These are phyloP conservation scores for Echria macrotheca DNA, from an alignment of 495 filamentous ascomycete genomes.

Conservation along the genomic window DNA sequence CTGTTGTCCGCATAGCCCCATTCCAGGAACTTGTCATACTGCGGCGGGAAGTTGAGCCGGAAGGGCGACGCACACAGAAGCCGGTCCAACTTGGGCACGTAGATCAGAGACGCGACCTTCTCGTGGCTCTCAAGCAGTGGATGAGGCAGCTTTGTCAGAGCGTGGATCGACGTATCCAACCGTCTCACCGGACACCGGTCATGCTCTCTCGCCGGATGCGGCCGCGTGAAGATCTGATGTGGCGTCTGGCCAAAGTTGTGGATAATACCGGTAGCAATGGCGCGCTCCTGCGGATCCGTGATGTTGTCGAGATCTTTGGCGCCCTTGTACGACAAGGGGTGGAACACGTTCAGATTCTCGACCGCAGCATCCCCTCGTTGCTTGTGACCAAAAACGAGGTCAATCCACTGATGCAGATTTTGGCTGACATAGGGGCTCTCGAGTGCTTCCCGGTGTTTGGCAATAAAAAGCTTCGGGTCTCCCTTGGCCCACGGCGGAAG, in stretches of 20 bases:
- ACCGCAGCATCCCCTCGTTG: conserved; percentile 90
- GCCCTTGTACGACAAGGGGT: conserved; percentile 89
- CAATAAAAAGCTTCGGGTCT: conserved; percentile 91
- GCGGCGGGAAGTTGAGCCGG: conserved; percentile 78
- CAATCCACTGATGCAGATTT: conserved; percentile 90
- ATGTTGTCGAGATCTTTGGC: conserved; percentile 91
- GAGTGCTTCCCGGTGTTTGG: conserved; percentile 87
- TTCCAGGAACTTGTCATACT: conserved; percentile 85
- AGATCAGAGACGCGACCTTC: conserved; percentile 70
- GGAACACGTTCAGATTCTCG: conserved; percentile 91
- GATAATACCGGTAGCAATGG: conserved; percentile 89
- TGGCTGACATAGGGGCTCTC: conserved; percentile 92
- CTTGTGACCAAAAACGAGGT: conserved; percentile 91
- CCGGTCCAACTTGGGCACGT: conserved; percentile 72
- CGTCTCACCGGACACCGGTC: conserved; percentile 54
- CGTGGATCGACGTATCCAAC: conserved; percentile 73
- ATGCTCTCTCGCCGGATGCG: conserved; percentile 70
- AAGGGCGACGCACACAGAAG: conserved; percentile 79
- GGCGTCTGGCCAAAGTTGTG: conserved; percentile 99
- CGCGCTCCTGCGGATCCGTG: conserved; percentile 74
- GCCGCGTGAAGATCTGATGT: conserved; percentile 80
- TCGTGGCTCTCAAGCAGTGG: conserved; percentile 78
- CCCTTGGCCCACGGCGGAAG: conserved; percentile 96
- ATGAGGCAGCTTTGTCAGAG: conserved; percentile 73
- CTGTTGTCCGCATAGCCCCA: conserved; percentile 95